These are phyloP conservation scores for Abelmoschus esculentus DNA, from an alignment of 345 rosid genomes.

Conservation along the genomic window DNA sequence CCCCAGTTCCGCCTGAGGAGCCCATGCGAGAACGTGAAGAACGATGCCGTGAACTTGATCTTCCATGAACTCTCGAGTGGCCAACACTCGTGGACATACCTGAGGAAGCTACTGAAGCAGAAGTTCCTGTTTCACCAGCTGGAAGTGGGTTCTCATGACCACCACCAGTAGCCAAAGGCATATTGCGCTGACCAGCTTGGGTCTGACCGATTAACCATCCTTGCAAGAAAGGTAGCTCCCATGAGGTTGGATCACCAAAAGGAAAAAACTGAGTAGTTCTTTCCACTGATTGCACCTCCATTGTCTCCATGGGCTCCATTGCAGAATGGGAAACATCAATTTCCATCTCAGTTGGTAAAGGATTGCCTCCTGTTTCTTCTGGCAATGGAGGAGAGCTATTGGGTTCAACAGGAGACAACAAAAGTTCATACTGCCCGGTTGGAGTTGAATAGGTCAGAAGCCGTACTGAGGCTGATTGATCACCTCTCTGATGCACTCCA, in stretches of 20 bases:
- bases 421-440: constrained; percentile 42
- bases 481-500: constrained; percentile 34
- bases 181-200: constrained; percentile 38
- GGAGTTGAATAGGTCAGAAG: constrained; percentile 41
- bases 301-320: constrained; percentile 32
- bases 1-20: constrained; percentile 19
- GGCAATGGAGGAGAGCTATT: constrained; percentile 26
- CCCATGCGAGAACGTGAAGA: constrained; percentile 25
- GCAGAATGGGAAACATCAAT: constrained; percentile 27
- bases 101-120: constrained; percentile 18
- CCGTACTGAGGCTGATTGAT: constrained; percentile 42
- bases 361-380: constrained; percentile 28
- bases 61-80: constrained; percentile 25
- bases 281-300: constrained; percentile 37
- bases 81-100: constrained; percentile 11
- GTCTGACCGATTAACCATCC: constrained; percentile 67
- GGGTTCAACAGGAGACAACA: constrained; percentile 49
- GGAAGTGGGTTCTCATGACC: constrained; percentile 21
- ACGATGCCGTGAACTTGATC: constrained; percentile 32
- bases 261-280: constrained; percentile 36
- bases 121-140: constrained; percentile 22
- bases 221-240: constrained; percentile 66
- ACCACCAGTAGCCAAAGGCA: constrained; percentile 21
- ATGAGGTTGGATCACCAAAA: constrained; percentile 41
- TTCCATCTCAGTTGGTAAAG: constrained; percentile 29